Evolutionary conservation across 352 stramenopile species (phyloP).

Genomic region (Phytophthora podocarpi): DNA sequence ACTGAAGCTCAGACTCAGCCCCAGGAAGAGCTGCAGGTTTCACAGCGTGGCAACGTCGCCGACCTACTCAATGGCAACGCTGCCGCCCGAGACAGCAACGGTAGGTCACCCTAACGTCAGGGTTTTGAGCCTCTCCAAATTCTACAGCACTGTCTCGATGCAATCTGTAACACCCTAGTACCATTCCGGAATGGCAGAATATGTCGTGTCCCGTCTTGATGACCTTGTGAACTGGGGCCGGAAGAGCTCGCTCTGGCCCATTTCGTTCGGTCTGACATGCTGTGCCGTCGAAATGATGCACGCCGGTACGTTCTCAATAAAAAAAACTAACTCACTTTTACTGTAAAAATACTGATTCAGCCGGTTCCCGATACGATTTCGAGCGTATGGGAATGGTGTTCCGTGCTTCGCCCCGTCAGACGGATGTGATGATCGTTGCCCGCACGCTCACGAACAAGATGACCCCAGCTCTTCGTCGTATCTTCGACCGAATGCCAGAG

Average conservation of each 20-base stretch:
- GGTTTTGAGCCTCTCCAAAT: no score
- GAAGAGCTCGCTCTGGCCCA: conserved; percentile 97
- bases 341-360: background rate
- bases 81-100: conserved; percentile 68
- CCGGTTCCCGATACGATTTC: conserved; percentile 95
- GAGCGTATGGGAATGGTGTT: conserved; percentile 99
- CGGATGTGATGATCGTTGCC: conserved; percentile 99
- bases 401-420: conserved; percentile 94
- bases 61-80: conserved; percentile 64
- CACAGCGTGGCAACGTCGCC: conserved; percentile 59
- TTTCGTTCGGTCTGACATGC: conserved; percentile 99
- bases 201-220: conserved; percentile 97
- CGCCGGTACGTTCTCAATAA: conserved; percentile 69
- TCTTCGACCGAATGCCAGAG: conserved; percentile 99
- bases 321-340: background rate
- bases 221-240: conserved; percentile 99
- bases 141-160: no score
- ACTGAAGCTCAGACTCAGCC: conserved; percentile 1
- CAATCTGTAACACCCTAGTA: no score
- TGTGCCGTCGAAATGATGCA: conserved; percentile 99
- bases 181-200: no score
- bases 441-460: conserved; percentile 99
- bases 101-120: no score
- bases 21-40: conserved; percentile 17
- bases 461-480: conserved; percentile 95